Base-by-base conservation (phyloP, 148 eudicot genomes). In the Polygonum aviculare region DNA sequence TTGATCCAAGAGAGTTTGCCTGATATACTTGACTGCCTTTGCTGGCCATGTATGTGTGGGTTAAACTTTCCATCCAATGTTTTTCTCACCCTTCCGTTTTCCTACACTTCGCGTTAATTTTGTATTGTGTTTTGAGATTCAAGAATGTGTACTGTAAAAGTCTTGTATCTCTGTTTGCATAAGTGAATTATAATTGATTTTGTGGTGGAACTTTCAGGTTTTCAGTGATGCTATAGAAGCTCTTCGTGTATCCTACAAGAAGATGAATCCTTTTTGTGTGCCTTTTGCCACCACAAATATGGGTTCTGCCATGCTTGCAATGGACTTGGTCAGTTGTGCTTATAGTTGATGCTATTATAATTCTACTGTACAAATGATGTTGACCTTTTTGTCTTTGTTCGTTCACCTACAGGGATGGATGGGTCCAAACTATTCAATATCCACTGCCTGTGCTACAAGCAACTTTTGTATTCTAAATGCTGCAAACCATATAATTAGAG, bases 381-480 rank as follows among this genome's bases (percentile, higher is more conserved):
- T 59, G 72, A 36, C 57, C 38, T 84, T 45, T 65, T 38, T 36
- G 59, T 77, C 45, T 41, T 57, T 1, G 74, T 73, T 57, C 55
- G 12, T 48, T 16, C 51, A 75, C 78, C 48, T 81, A 40, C 86
- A 94, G 97, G 97, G 97, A 55, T 94, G 98, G 98, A 92, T 92
- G 98, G 98, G 97, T 48, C 98, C 98, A 74, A 94, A 87, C 81
- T 94, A 94, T 81, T 94, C 97, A 26, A 91, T 94, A 74, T 91
- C 98, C 50, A 91, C 95, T 78, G 98, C 98, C 79, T 94, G 98
- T 91, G 98, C 98, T 35, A 94, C 98, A 21, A 90, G 98, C 87
- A 94, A 94, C 86, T 90, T 90, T 77, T 91, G 98, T 59, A 94
- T 94, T 83, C 78, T 94, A 76, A 94, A 85, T 83, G 97, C 95